Evolutionary conservation across 306 rosid genomes (phyloP).

Genomic region (Dalbergia cochinchinensis): DNA sequence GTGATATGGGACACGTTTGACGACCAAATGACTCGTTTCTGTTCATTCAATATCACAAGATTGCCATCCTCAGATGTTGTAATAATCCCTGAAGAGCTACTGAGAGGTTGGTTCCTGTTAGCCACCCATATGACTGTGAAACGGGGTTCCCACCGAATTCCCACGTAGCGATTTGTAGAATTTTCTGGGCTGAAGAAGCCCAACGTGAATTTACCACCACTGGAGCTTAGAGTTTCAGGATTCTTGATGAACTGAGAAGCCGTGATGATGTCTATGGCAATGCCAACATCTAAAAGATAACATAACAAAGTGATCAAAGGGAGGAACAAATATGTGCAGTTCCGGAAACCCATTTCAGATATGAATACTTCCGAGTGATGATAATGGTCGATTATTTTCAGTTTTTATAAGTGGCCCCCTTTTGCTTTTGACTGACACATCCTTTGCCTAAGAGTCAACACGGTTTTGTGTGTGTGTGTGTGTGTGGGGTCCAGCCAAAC

Average conservation of each 20-base stretch:
- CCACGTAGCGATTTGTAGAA: slow-evolving; percentile 22
- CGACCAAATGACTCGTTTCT: slow-evolving; percentile 40
- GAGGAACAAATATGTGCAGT: background rate
- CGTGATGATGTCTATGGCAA: slow-evolving; percentile 26
- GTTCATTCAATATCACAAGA: slow-evolving; percentile 33
- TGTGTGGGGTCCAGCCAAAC: too few relatives aligned
- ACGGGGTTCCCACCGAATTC: slow-evolving; percentile 32
- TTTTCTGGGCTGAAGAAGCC: slow-evolving; percentile 4
- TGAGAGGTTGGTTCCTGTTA: slow-evolving; percentile 39
- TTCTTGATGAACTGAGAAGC: slow-evolving; percentile 10
- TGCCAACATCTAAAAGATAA: background rate
- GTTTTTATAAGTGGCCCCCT: background rate
- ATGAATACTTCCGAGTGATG: background rate
- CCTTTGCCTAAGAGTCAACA: background rate
- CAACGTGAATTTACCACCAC: background rate
- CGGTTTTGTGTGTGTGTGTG: background rate
- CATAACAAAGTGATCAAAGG: slow-evolving; percentile 1
- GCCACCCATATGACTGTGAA: slow-evolving; percentile 42
- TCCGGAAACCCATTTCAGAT: slow-evolving; percentile 16
- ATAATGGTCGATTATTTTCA: background rate
- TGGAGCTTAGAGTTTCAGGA: background rate
- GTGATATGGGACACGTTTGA: slow-evolving; percentile 38
- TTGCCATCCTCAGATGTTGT: slow-evolving; percentile 37
- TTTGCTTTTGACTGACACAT: background rate
- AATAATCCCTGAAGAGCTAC: slow-evolving; percentile 32